Evolutionary conservation across 371 early-diverging fungal genomes (phyloP), one percentile per base, ranked within the genome.

Genomic region (Mortierella sp.): DNA sequence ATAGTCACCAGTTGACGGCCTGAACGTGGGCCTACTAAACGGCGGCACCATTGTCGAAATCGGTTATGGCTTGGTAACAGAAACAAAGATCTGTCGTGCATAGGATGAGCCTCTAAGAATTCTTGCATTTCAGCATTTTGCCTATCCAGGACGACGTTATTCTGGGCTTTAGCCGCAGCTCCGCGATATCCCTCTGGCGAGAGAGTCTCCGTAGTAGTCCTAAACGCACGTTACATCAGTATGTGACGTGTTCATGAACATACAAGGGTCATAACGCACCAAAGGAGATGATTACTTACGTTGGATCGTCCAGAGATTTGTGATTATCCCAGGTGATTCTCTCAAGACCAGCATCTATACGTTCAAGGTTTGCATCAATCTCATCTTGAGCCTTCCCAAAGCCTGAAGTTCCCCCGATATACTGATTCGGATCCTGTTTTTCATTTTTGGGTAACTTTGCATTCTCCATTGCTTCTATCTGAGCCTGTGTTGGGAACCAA

Each of bases 1-100:
- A 77, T 77, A 33, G 74, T 80, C 47, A 38, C 74, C 3, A 83
- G 61, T 3, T 74, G 70, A 9, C 78, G 71, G 11, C 65, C 74
- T 6, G 63, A 61, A 2, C 83, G 74, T 1, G 86, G 84, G 15
- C 92, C 92, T 61, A 89, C 87, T 4, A 85, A 74, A 24, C 90
- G 88, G 43, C 89, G 90, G 59, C 92, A 92, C 86, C 86, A 88
- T 24, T 83, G 85, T 24, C 92, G 81, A 57, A 92, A 76, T 21
- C 81, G 83, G 60, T 88, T 89, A 22, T 77, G 83, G 45, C 84
- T 83, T 2, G 89, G 86, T 40, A 92, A 85, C 0, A 91, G 47
- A 73, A 87, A 91, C 5, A 92, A 80, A 0, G 92, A 88, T n/a
- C 86, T 86, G 45, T 90, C 91, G 32, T 91, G 90, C 47, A 87